These are phyloP conservation scores for Leptomonas pyrrhocoris DNA, from an alignment of 208 protist genomes.

Conservation along the genomic window DNA sequence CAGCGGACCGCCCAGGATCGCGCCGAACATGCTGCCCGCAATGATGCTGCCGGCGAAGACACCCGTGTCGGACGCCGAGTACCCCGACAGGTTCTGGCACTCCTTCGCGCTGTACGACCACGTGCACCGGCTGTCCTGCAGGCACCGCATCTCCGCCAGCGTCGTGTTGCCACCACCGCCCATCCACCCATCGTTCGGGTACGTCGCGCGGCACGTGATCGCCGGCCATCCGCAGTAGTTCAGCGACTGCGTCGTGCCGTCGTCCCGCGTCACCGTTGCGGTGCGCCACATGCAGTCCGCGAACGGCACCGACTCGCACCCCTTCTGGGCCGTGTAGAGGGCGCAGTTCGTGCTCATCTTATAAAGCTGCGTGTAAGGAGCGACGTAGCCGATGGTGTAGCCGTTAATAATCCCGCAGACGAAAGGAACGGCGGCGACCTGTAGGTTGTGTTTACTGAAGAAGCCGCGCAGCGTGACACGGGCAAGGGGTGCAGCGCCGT, in stretches of 20 bases:
- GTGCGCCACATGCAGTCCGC: slow-evolving; percentile 56
- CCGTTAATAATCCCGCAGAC: slow-evolving; percentile 1
- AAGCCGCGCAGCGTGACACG: not conserved
- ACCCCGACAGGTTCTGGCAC: slow-evolving; percentile 60
- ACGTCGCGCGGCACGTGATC: slow-evolving; percentile 33
- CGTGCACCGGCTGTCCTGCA: slow-evolving; percentile 39
- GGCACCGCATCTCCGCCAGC: slow-evolving; percentile 28
- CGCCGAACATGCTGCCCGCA: slow-evolving; percentile 53
- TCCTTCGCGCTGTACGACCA: slow-evolving; percentile 47
- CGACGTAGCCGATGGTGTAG: slow-evolving; percentile 6
- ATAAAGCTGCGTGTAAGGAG: slow-evolving; percentile 34
- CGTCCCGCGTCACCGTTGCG: not conserved
- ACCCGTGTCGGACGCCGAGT: slow-evolving; percentile 34
- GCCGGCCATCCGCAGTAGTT: slow-evolving; percentile 43
- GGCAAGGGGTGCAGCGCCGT: not conserved
- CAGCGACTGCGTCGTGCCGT: slow-evolving; percentile 2
- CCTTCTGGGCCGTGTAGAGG: slow-evolving; percentile 36
- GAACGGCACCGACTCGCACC: slow-evolving; percentile 56
- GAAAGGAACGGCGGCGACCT: not conserved
- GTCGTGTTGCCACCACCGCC: slow-evolving; percentile 15
- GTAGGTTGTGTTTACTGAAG: not conserved
- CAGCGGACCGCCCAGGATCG: slow-evolving; percentile 38
- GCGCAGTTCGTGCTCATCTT: slow-evolving; percentile 55
- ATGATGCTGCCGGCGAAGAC: slow-evolving; percentile 67
- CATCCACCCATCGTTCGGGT: slow-evolving; percentile 32